Conservation (phyloP, 805 yeast species). For the Candida ortonii region DNA sequence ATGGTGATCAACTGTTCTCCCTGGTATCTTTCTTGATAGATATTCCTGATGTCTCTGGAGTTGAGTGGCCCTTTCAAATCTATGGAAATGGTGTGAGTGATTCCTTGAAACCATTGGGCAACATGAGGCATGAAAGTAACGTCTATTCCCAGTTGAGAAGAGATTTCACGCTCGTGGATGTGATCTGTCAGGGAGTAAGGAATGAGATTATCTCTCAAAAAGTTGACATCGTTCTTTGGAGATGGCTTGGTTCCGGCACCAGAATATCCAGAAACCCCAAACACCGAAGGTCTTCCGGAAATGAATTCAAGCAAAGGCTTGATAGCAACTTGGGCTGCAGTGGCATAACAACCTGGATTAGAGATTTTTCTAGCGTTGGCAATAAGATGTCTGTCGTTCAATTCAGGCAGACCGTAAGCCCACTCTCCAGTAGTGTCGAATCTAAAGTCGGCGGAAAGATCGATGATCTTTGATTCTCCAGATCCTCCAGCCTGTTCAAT, state of each 20-base stretch:
- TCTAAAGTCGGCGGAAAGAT: slow-evolving; percentile 93
- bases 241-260: slow-evolving; percentile 99
- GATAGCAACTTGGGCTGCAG: slow-evolving; percentile 92
- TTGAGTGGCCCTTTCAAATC: slow-evolving; percentile 75
- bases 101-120: slow-evolving; percentile 99
- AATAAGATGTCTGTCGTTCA: slow-evolving; percentile 64
- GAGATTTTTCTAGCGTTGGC: slow-evolving; percentile 77
- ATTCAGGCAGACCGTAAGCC: slow-evolving; percentile 95
- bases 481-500: slow-evolving; percentile 55
- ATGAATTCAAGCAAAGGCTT: slow-evolving; percentile 76
- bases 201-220: slow-evolving; percentile 76
- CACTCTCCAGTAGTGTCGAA: slow-evolving; percentile 86
- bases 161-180: slow-evolving; percentile 92
- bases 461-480: slow-evolving; percentile 80
- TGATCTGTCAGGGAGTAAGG: slow-evolving; percentile 97
- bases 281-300: slow-evolving; percentile 74
- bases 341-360: slow-evolving; percentile 99
- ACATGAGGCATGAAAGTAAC: slow-evolving; percentile 97
- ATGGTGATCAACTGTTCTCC: slow-evolving; percentile 84
- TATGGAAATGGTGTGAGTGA: slow-evolving; percentile 84
- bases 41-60: slow-evolving; percentile 75
- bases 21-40: slow-evolving; percentile 84
- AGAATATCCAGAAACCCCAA: slow-evolving; percentile 97
- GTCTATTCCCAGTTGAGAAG: slow-evolving; percentile 68
- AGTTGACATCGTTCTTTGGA: slow-evolving; percentile 82